These are phyloP conservation scores for Tritrichomonas foetus DNA, from an alignment of 208 protist species.

Conservation along the genomic window DNA sequence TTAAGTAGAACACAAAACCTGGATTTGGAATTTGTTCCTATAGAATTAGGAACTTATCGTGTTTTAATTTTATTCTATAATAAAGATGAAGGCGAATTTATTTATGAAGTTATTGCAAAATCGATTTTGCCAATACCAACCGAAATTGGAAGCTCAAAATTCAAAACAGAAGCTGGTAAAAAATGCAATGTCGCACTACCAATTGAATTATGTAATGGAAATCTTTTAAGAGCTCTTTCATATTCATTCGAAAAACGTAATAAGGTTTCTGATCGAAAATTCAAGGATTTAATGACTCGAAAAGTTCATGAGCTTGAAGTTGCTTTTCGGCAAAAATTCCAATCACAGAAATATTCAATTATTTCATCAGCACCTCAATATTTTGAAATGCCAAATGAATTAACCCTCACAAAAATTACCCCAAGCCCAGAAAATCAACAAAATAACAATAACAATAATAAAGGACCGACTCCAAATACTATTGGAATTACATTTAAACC, in stretches of 20 bases:
- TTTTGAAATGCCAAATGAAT: neutral
- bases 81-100: constrained; percentile 6
- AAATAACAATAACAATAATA: neutral
- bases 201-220: neutral
- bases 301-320: neutral
- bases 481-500: neutral
- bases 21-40: neutral
- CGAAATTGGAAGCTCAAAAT: neutral
- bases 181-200: neutral
- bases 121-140: neutral
- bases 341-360: neutral
- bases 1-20: too few species aligned
- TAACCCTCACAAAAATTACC: neutral
- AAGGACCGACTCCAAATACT: neutral
- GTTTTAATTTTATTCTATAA: neutral
- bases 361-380: neutral
- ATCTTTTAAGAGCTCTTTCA: neutral
- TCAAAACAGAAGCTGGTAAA: neutral
- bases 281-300: neutral
- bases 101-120: neutral
- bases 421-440: neutral
- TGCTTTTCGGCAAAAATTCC: neutral
- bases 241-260: neutral
- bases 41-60: neutral
- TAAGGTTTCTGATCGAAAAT: neutral